Evolutionary conservation across 2,329 filamentous ascomycete genomes (phyloP).

Genomic region (Aspergillus piperis): DNA sequence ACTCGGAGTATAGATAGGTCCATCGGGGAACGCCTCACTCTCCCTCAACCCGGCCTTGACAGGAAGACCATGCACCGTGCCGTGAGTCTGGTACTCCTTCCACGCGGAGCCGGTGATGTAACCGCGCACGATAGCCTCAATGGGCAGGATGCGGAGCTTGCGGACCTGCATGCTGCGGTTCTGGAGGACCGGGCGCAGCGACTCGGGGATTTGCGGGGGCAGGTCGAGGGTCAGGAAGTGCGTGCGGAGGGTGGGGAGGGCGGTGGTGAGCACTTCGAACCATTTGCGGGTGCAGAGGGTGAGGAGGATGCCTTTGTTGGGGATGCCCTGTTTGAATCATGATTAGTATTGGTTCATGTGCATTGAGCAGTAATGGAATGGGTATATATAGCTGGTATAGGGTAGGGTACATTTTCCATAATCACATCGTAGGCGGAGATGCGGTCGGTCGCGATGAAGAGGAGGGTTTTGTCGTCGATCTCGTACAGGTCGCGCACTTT

Average conservation of each 20-base stretch:
- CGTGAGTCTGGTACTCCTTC: slow-evolving; percentile 71
- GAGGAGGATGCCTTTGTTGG: slow-evolving; percentile 66
- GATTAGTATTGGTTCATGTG: slow-evolving; percentile 34
- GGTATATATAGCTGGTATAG: slow-evolving; percentile 21
- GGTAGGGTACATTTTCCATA: slow-evolving; percentile 68
- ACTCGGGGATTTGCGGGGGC: slow-evolving; percentile 50
- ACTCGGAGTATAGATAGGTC: slow-evolving; percentile 74
- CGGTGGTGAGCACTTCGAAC: slow-evolving; percentile 62
- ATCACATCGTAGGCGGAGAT: slow-evolving; percentile 96
- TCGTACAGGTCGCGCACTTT: slow-evolving; percentile 84
- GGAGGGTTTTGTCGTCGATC: slow-evolving; percentile 68
- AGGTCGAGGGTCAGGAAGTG: slow-evolving; percentile 64
- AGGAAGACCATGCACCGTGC: slow-evolving; percentile 77
- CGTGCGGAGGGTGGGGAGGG: slow-evolving; percentile 61
- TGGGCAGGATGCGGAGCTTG: slow-evolving; percentile 71
- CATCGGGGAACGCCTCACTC: slow-evolving; percentile 66
- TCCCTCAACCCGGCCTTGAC: slow-evolving; percentile 69
- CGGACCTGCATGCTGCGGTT: slow-evolving; percentile 76
- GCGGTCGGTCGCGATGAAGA: slow-evolving; percentile 84
- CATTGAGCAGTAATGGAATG: slow-evolving; percentile 34
- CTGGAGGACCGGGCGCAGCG: slow-evolving; percentile 56
- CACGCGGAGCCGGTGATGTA: slow-evolving; percentile 87
- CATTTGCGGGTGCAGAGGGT: slow-evolving; percentile 69
- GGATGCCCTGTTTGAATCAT: slow-evolving; percentile 57
- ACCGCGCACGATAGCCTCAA: slow-evolving; percentile 84